These are phyloP conservation scores for Aspergillus ibericus DNA, from an alignment of 2,329 filamentous ascomycete species.

Conservation along the genomic window DNA sequence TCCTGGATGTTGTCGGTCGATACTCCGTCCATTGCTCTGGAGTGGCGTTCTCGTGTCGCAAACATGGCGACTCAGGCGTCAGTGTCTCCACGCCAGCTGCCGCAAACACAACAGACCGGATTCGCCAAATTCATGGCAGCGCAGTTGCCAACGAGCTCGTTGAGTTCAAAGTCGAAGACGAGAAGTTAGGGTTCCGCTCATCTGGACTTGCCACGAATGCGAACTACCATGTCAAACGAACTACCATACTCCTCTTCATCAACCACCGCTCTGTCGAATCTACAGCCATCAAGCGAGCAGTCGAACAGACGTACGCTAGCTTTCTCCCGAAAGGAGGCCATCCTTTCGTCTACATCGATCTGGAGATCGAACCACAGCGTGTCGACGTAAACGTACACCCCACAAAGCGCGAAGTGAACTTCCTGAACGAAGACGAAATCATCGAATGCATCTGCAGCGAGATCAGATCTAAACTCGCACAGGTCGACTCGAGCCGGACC, in stretches of 20 bases:
- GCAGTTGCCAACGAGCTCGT: constrained; percentile 85
- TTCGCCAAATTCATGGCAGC: constrained; percentile 85
- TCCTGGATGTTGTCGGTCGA: constrained; percentile 87
- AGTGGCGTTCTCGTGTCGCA: constrained; percentile 97
- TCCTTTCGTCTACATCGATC: constrained; percentile 86
- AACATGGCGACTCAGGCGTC: constrained; percentile 82
- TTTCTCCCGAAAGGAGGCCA: constrained; percentile 93
- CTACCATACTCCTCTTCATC: constrained; percentile 85
- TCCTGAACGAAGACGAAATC: constrained; percentile 96
- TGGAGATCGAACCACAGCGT: constrained; percentile 87
- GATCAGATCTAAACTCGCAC: constrained; percentile 74
- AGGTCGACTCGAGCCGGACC: constrained; percentile 88
- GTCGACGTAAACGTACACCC: constrained; percentile 98
- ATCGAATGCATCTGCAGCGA: constrained; percentile 80
- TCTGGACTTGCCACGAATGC: constrained; percentile 84
- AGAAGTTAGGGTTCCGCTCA: constrained; percentile 80
- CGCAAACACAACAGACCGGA: constrained; percentile 74
- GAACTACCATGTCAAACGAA: constrained; percentile 92
- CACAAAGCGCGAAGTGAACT: constrained; percentile 95
- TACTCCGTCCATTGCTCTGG: constrained; percentile 89
- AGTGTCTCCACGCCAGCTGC: constrained; percentile 76
- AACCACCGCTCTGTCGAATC: constrained; percentile 95
- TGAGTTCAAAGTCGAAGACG: constrained; percentile 68
- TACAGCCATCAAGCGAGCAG: constrained; percentile 76
- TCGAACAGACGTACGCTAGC: constrained; percentile 84